Evolutionary conservation across 495 filamentous ascomycete genomes (phyloP), one percentile per base, ranked within the genome.

Genomic region (Xylaria intraflava): DNA sequence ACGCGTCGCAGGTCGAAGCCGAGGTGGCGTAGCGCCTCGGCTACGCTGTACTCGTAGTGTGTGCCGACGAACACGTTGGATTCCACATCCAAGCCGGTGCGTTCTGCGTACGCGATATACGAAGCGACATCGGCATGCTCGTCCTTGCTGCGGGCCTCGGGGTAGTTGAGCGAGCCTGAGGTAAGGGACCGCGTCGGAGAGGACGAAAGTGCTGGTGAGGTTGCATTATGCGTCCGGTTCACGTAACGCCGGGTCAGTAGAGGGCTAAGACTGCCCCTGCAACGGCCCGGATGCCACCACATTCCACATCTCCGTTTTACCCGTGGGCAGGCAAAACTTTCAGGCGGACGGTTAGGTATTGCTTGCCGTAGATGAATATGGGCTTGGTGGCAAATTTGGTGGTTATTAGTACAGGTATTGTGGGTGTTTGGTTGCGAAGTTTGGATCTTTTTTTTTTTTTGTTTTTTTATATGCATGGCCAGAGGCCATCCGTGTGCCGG

Each of bases 1-100:
- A 85, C 79, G 40, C 89, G 85, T 41, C 75, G 72, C 4, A 96
- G 78, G 26, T 64, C 61, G 71, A 97, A 87, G 35, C 78, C 81
- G 36, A 84, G 77, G 6, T 65, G 68, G 8, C 75, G 64, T 0
- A 96, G 82, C 14, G 81, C 72, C n/a, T 64, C 53, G 35, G 80
- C 78, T 8, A 86, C 83, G 6, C 81, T 87, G 71, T 96, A 96
- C 66, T 84, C 81, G 65, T 78, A 83, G 53, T 72, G 77, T 1
- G 86, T 89, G 50, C 86, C 86, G 42, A 80, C 66, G 65, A 80
- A 88, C 26, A 77, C 72, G 8, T 77, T 81, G 23, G 72, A 78
- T 14, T 59, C 62, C 0, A 68, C 56, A 58, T 74, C 67, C 16
- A 88, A 70, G 11, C 70, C 70, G n/a, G 69, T 70, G 42, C 78